Evolutionary conservation across 352 stramenopile genomes (phyloP), one percentile per base, ranked within the genome.

Genomic region (Phytophthora multivora): DNA sequence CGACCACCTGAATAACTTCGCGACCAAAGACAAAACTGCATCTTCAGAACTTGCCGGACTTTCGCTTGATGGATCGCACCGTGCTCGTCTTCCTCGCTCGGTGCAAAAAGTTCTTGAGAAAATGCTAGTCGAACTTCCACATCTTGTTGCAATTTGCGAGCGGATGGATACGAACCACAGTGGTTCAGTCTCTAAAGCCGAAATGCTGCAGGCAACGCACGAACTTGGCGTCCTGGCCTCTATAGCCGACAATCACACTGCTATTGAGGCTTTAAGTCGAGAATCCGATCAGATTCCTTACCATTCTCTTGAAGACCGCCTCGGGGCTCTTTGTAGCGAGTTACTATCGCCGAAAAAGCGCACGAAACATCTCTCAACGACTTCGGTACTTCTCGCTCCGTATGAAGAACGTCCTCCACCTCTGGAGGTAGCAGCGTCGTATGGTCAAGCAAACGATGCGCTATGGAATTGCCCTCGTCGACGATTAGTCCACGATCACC

Each of bases 51-150:
- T 64, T 2, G 79, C 74, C n/a, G 35, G 42, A 5, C 62, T 88
- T 5, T 47, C 41, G 16, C 68, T 69, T 10, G 68, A 77, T n/a
- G 42, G 55, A 12, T 46, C 21, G 5, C 49, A 59, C 26, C 40
- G 18, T 15, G 15, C 28, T 7, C 65, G 63, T 5, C 54, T 80
- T 15, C 19, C 77, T 25, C 80, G 83, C 0, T 86, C 83, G 1
- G 83, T 88, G 4, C 83, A 92, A 47, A 92, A 92, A 50, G 74
- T 90, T 28, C 64, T 90, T 9, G 83, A 92, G 39, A 77, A 69
- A 35, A 88, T 92, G 80, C 51, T 90, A 9, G 41, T 75, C 1
- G 65, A 88, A 8, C 55, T 84, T 6, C 63, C 76, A 4, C 57
- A 57, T 10, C 50, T 91, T 3, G 31, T 79, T n/a, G 41, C 69